Conservation (phyloP, 352 stramenopile species). For the Phytophthora pini region DNA sequence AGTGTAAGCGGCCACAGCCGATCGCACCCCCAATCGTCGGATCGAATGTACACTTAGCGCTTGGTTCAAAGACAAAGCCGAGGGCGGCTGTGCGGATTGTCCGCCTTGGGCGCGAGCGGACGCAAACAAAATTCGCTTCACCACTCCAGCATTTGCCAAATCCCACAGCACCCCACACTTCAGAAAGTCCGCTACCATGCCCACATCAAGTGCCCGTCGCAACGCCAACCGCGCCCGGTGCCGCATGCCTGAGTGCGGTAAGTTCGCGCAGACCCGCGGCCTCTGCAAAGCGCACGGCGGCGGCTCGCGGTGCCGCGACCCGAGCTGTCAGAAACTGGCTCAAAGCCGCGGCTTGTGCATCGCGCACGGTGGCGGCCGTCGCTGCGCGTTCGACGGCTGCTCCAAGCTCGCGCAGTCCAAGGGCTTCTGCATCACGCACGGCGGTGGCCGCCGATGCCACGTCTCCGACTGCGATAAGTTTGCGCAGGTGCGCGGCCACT, state of each 20-base stretch:
- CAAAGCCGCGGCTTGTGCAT: slow-evolving; percentile 82
- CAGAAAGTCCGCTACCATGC: slow-evolving; percentile 39
- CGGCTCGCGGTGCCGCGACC: slow-evolving; percentile 76
- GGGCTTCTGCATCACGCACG: slow-evolving; percentile 85
- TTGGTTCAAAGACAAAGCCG: slow-evolving; percentile 28
- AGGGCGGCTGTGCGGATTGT: slow-evolving; percentile 18
- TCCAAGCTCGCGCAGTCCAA: slow-evolving; percentile 77
- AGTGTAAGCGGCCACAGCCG: slow-evolving; percentile 3
- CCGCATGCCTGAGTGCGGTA: slow-evolving; percentile 67
- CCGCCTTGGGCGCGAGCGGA: slow-evolving; percentile 19
- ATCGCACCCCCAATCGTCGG: slow-evolving; percentile 31
- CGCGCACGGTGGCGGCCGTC: slow-evolving; percentile 72
- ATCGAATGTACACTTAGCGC: slow-evolving; percentile 37
- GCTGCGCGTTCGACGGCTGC: slow-evolving; percentile 72
- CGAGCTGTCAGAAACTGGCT: slow-evolving; percentile 76
- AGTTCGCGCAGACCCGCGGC: slow-evolving; percentile 80
- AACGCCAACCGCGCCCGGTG: slow-evolving; percentile 76
- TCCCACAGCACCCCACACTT: slow-evolving; percentile 14
- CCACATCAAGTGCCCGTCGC: slow-evolving; percentile 39
- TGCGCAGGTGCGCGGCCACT: slow-evolving; percentile 81
- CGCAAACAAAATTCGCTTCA: slow-evolving; percentile 34
- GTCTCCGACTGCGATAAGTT: slow-evolving; percentile 82
- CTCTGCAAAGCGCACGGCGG: slow-evolving; percentile 86
- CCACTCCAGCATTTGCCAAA: slow-evolving; percentile 33
- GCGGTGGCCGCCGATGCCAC: slow-evolving; percentile 72